Base-by-base conservation (phyloP, 208 protist species). In the Trypanosoma platydactyli region DNA sequence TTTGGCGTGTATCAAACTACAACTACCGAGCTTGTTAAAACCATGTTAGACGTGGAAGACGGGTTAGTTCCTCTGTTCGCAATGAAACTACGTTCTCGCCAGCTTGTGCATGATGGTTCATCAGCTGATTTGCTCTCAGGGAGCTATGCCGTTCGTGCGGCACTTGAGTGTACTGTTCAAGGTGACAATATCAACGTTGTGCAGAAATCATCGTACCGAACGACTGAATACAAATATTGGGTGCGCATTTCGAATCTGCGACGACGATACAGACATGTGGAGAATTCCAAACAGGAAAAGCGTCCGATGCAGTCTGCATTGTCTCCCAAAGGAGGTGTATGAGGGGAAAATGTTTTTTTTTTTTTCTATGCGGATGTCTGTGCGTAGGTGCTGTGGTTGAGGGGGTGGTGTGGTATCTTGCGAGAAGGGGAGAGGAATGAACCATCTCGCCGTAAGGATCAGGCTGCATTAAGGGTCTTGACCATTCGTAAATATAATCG, bases 1-100 rank as follows among this genome's bases (percentile, higher is more conserved):
- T 90, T 96, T 67, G 86, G 86, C 42, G 88, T 92, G 18, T 96
- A 96, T 68, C 87, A 93, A 76, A 91, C 90, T 66, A 92, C 86
- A 62, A 94, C 88, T 53, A 81, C 90, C 30, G 79, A 86, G 29
- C 82, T 90, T 33, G 76, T 96, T 16, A 81, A 91, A 60, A 88
- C 79, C 29, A 80, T 94, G 22, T 79, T 94, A 53, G 85, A 91
- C 45, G 81, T 86, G n/a, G 80, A 93, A 44, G 91, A 94, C 45
- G 86, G 86, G 54, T 86, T 86, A 44, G 73, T 84, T 40, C 81
- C 83, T 7, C 80, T 96, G 27, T 88, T 96, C 65, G 85, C 91
- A 40, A 80, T 94, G 55, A 96, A 94, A 73, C 84, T 93, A 71
- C 79, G 81, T 42, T 89, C 86, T 13, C 77, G 84, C 22, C 86